Base-by-base conservation (phyloP, 2,329 filamentous ascomycete species). In the Cryphonectria nitschkei region DNA sequence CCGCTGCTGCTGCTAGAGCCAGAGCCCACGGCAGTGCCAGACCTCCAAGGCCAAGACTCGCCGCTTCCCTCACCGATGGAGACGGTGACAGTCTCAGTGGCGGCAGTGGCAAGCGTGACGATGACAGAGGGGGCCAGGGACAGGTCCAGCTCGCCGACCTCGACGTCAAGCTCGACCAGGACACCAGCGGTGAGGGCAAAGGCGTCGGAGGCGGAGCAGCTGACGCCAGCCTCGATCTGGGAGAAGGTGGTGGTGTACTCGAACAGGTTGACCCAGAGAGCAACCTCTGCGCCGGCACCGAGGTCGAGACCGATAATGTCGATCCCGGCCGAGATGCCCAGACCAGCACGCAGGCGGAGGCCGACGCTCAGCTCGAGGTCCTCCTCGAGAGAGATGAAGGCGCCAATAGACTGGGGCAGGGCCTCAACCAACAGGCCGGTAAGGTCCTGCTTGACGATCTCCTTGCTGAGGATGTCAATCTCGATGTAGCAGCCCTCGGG, bases 201-300 rank as follows among this genome's bases (percentile, higher is more conserved):
- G 54, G 70, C 68, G 70, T 78, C 77, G 14, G 62, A 58, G 62
- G 75, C 71, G 22, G 68, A 72, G 73, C 74, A 75, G 54, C 61
- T 41, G 16, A 56, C 62, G 46, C 46, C 46, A 62, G 69, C 73
- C 32, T 60, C 64, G n/a, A 68, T 46, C 54, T 67, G 34, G 46
- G 73, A 65, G 71, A 78, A 73, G 50, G 74, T 68, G 64, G 73
- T 74, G 61, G 76, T 77, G 76, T 77, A 78, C 74, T 77, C 76
- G 73, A 78, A 78, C 61, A 79, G 75, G 76, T 75, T 76, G 71
- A 77, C 66, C 77, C 76, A 78, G 70, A 79, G 66, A 61, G 75
- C 73, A n/a, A 76, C 74, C 56, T 76, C 76, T 29, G 74, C 74
- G 66, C 76, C 77, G 60, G 75, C 76, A 39, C 72, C 74, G 13